Base-by-base conservation (phyloP, 1,284 basidiomycete species). In the Ustilago sp. region DNA sequence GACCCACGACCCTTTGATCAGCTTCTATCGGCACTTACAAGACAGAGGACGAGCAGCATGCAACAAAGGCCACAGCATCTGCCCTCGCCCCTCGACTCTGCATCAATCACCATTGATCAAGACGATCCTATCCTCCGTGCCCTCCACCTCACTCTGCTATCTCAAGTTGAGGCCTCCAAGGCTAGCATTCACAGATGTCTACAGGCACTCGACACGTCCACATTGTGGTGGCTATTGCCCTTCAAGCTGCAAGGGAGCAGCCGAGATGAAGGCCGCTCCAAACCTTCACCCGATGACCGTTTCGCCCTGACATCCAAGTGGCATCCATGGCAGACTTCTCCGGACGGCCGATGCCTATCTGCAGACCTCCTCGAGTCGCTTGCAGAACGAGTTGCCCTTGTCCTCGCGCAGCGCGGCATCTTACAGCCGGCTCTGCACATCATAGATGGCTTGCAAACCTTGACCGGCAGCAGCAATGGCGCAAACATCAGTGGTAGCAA, bases 1-100 rank as follows among this genome's bases (percentile, higher is more conserved):
- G 74, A 76, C 36, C 74, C 64, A 3, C 58, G 74, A 9, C 74
- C 74, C 51, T 76, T 76, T 32, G 74, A 76, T 11, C 64, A 68
- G 48, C 74, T 76, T n/a, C 53, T 76, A 6, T 58, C 56, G 12
- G 68, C 64, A 7, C 38, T 76, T 15, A 65, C 68, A 31, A 68
- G 52, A n/a, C 48, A 75, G n/a, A 35, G 35, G 4, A 12, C 38
- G 28, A 34, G 2, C 17, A 38, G 8, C 17, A 34, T 9, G 9
- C 48, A 28, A 12, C 17, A 3, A 28, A 28, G 28, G 35, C 5
- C 55, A 41, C 39, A 59, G 8, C 53, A 39, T 36, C 61, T 77
- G 6, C 66, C 74, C 12, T 77, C 74, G 32, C 74, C 74, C n/a
- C 23, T 73, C 47, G 74, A 73, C 31, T 19, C 35, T 4, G 9